These are phyloP conservation scores for Sugiyamaella sp. DNA, from an alignment of 1,139 yeast species.

Conservation along the genomic window DNA sequence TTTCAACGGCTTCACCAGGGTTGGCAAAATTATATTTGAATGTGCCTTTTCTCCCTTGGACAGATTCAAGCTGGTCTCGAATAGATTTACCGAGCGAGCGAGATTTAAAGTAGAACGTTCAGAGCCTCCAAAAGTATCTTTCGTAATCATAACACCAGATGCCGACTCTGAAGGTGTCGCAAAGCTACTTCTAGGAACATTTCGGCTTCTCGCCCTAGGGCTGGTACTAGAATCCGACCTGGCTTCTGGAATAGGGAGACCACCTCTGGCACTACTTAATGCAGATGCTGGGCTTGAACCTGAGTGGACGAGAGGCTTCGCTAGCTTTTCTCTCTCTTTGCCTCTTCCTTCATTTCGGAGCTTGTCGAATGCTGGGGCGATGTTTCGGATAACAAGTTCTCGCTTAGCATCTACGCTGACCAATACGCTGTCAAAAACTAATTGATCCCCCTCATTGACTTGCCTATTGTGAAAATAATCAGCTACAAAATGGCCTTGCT, in stretches of 20 bases:
- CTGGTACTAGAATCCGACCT: too few species aligned
- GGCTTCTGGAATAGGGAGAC: too few species aligned
- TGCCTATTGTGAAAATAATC: conserved; percentile 40
- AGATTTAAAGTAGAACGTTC: neutral
- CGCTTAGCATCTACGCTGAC: conserved; percentile 30
- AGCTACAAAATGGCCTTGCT: conserved; percentile 45
- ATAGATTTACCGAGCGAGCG: neutral
- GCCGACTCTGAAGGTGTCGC: neutral
- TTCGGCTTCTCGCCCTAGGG: neutral
- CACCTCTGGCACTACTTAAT: too few species aligned
- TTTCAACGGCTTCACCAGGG: conserved; percentile 7
- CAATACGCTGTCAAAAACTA: conserved; percentile 33
- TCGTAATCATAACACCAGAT: conserved; percentile 6
- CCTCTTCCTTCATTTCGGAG: conserved; percentile 5
- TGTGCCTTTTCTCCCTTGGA: too few species aligned
- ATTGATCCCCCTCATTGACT: conserved; percentile 30
- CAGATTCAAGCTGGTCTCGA: too few species aligned
- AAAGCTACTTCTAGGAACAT: neutral
- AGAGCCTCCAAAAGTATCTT: conserved; percentile 4
- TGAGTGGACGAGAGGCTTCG: too few species aligned
- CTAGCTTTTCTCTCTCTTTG: neutral
- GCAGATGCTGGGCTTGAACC: too few species aligned
- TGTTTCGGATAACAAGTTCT: conserved; percentile 21
- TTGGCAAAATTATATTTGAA: neutral
- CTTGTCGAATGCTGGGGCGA: conserved; percentile 11